Conservation (phyloP, 1,139 yeast species). For the Pichia sp. region DNA sequence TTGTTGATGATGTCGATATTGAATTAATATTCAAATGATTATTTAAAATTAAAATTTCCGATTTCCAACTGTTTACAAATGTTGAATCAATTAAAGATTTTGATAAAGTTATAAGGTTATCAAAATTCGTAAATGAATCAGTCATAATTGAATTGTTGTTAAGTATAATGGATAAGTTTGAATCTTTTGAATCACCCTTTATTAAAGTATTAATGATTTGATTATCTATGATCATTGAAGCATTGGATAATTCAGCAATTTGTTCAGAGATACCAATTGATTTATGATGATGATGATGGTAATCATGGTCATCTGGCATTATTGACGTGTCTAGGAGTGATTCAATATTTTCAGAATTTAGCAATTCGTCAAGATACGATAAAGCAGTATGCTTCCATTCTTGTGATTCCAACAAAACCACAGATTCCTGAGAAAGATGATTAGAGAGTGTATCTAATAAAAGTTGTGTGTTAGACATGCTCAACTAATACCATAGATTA, state of each 20-base stretch:
- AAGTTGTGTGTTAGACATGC: not conserved
- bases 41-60: not conserved
- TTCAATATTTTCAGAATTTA: conserved; percentile 13
- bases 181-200: not conserved
- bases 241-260: conserved; percentile 37
- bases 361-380: not conserved
- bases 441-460: not conserved
- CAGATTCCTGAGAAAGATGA: not conserved
- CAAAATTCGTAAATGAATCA: conserved; percentile 5
- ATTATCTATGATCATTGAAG: conserved; percentile 5
- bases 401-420: not conserved
- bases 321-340: conserved; percentile 20
- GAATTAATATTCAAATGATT: not conserved
- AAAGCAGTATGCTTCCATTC: not conserved
- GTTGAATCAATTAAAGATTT: not conserved
- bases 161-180: conserved; percentile 30
- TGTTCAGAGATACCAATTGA: conserved; percentile 29
- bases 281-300: conserved; percentile 3
- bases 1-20: not conserved
- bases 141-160: conserved; percentile 10
- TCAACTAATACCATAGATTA: too few relatives aligned
- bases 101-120: not conserved
- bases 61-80: conserved; percentile 3
- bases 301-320: not conserved
- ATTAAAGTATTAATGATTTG: conserved; percentile 1